Percentiles rank a stretch among this genome's conserved stretches.
These are phyloP conservation scores for Pestalotiopsis sp. DNA, from an alignment of 2,329 filamentous ascomycete genomes.

Conservation along the genomic window DNA sequence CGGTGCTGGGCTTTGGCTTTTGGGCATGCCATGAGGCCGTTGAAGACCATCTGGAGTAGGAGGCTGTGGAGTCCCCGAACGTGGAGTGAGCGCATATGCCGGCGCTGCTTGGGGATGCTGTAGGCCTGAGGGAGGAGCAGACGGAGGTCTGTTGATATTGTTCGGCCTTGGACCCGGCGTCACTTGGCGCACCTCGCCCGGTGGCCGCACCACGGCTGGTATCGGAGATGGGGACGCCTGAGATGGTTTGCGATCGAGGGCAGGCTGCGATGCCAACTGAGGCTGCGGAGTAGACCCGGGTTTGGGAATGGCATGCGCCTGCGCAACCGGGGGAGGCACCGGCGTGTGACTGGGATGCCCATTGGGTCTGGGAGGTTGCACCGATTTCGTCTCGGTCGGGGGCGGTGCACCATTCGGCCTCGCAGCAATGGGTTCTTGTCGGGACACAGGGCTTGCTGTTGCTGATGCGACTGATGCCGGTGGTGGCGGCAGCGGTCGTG, in stretches of 20 bases:
- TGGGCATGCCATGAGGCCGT: slow-evolving; percentile 34
- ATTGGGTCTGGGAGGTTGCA: slow-evolving; percentile 21
- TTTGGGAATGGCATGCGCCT: slow-evolving; percentile 12
- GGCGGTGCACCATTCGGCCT: slow-evolving; percentile 11
- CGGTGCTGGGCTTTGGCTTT: slow-evolving; percentile 32
- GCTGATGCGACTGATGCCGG: slow-evolving; percentile 19
- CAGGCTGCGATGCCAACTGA: slow-evolving; percentile 21
- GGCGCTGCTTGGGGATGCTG: slow-evolving; percentile 41
- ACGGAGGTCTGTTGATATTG: slow-evolving; percentile 23
- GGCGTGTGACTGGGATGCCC: slow-evolving; percentile 23
- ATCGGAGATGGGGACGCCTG: slow-evolving; percentile 28
- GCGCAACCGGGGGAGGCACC: slow-evolving; percentile 14
- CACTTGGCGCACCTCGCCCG: slow-evolving; percentile 26
- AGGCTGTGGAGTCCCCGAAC: slow-evolving; percentile 28
- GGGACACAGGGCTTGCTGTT: slow-evolving; percentile 20
- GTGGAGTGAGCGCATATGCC: slow-evolving; percentile 30
- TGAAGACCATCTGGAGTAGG: slow-evolving; percentile 33
- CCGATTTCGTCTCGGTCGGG: slow-evolving; percentile 17
- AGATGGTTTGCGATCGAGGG: slow-evolving; percentile 25
- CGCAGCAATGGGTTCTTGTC: slow-evolving; percentile 19
- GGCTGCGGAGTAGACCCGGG: slow-evolving; percentile 14
- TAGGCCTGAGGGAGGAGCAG: slow-evolving; percentile 35
- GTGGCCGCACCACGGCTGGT: slow-evolving; percentile 20
- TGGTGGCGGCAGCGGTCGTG: background rate
- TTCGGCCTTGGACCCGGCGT: slow-evolving; percentile 26